Evolutionary conservation across 768 basidiomycete genomes (phyloP), one percentile per base, ranked within the genome.

Genomic region (Asterophora lycoperdoides): DNA sequence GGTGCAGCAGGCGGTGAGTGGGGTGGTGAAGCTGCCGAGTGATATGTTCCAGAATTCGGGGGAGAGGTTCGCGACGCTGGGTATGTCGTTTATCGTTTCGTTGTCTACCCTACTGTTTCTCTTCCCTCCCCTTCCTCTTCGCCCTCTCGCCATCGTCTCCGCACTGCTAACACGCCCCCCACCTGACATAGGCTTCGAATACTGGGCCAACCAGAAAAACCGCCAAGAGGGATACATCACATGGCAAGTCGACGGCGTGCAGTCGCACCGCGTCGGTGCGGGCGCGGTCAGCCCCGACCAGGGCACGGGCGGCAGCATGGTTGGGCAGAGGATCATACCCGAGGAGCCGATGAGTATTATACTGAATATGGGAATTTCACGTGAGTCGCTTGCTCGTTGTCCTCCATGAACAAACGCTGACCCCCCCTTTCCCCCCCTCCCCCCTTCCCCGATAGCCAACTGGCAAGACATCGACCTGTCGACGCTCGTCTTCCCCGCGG

Each of bases 401-500:
- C 23, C 23, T 23, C 23, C 6, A 6, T 23, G 23, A n/a, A n/a
- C n/a, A n/a, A 23, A 23, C 23, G 23, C 23, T 23, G 23, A 23
- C 23, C 23, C 23, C 23, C 23, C 3, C n/a, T 44, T 44, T n/a
- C n/a, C 3, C 10, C 17, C 19, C 19, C 6, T 18, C 46, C 30
- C 29, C 19, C 9, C 8, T 32, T 32, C 9, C 30, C 2, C 30
- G 8, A 23, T 59, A 75, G 81, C 72, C 28, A 82, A 79, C 56
- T 92, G 89, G 81, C 87, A 89, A 52, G 65, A 67, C 3, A 73
- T 75, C 51, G 76, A 84, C 46, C 49, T 74, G 35, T 46, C 68
- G 18, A 75, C 83, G 36, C 73, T 89, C 73, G 63, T 65, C 18
- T 89, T 88, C 74, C 88, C 88, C 0, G 77, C 81, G 1, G 78